Conservation (phyloP, 768 basidiomycete genomes). For the Leccinum obscurum region DNA sequence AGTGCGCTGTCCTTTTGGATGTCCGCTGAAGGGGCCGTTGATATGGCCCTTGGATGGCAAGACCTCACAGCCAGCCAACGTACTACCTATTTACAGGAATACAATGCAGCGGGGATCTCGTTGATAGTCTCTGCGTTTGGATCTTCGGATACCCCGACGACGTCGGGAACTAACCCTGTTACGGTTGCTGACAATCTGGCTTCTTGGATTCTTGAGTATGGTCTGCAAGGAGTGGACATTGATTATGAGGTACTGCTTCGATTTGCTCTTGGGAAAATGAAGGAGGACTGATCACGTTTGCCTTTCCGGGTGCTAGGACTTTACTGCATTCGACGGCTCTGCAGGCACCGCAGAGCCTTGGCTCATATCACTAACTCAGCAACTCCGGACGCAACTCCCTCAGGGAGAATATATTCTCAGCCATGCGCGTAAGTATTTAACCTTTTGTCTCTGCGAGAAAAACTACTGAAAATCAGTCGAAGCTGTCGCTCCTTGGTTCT, state of each 20-base stretch:
- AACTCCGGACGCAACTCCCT: constrained; percentile 33
- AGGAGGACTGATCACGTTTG: background rate
- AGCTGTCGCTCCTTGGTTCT: constrained; percentile 49
- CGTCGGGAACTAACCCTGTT: constrained; percentile 39
- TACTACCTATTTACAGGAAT: constrained; percentile 45
- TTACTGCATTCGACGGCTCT: constrained; percentile 46
- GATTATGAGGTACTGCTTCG: constrained; percentile 43
- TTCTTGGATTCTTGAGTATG: constrained; percentile 44
- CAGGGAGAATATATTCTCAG: constrained; percentile 34
- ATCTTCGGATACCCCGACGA: constrained; percentile 39
- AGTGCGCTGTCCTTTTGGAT: constrained; percentile 45
- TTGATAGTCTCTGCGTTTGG: constrained; percentile 58
- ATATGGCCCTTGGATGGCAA: constrained; percentile 47
- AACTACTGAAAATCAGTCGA: no score
- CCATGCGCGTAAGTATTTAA: constrained; percentile 33
- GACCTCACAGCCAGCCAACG: constrained; percentile 38
- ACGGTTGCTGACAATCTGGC: constrained; percentile 43
- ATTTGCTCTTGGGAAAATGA: background rate
- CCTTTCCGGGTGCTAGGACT: constrained; percentile 43
- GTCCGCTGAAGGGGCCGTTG: constrained; percentile 37
- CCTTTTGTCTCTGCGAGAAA: no score
- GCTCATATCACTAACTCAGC: constrained; percentile 33
- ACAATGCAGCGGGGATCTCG: constrained; percentile 55
- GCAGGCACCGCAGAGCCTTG: constrained; percentile 49
- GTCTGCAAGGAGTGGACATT: constrained; percentile 51